Evolutionary conservation across 257 asterid species (phyloP).

Genomic region (Solanum piurae): DNA sequence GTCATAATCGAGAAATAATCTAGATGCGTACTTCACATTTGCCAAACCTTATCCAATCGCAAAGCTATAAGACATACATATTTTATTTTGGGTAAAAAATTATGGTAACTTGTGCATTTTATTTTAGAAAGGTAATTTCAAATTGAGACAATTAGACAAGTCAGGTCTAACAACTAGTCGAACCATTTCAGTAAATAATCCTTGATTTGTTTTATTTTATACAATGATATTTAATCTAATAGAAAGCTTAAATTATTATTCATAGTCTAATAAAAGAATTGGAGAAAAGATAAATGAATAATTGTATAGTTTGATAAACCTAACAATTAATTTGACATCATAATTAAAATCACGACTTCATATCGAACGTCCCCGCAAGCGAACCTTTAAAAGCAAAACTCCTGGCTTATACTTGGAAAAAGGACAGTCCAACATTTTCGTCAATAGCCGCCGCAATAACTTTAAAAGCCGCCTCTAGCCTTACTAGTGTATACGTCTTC

Average conservation of each 20-base stretch:
- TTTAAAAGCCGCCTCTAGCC: not conserved
- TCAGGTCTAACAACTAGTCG: not conserved
- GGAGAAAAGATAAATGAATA: not conserved
- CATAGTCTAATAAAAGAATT: not conserved
- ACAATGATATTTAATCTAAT: not conserved
- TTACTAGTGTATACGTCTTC: not conserved
- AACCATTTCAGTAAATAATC: not conserved
- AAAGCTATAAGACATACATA: not conserved
- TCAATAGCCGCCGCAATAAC: not conserved
- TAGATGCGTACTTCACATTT: not conserved
- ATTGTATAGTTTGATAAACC: not conserved
- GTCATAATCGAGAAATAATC: not conserved
- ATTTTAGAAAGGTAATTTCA: not conserved
- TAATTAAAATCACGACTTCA: not conserved
- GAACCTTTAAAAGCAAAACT: not conserved
- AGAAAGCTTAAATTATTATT: not conserved
- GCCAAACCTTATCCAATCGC: not conserved
- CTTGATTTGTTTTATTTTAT: not conserved
- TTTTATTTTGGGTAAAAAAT: not conserved
- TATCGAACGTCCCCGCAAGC: not conserved
- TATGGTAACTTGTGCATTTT: not conserved
- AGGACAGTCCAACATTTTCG: not conserved
- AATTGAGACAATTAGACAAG: not conserved
- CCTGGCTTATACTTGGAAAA: not conserved
- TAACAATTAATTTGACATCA: too few species aligned